Base-by-base conservation (phyloP, 164 flowering plant species). In the Chimonanthus salicifolius region DNA sequence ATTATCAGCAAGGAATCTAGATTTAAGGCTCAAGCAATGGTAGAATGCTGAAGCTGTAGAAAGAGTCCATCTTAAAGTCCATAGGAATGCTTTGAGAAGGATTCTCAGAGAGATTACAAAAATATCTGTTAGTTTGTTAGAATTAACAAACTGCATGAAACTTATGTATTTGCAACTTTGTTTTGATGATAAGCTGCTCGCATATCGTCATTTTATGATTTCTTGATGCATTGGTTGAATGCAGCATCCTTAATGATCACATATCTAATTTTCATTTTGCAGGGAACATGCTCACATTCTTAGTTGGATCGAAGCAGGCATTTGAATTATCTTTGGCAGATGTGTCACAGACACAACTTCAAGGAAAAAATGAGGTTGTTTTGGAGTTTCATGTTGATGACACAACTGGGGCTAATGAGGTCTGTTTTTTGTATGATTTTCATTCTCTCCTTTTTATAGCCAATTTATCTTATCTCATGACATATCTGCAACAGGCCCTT, bases 351-450 rank as follows among this genome's bases (percentile, higher is more conserved):
- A 87, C 98, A 71, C 95, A 92, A 71, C 83, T 92, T 78, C 99
- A 96, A 81, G 97, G 97, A 47, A 94, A 94, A 81, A 94, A 89
- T 84, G 99, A 96, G 76, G 97, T 96, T 64, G 78, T 85, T 64
- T 80, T 96, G 83, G 98, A 94, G 85, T 94, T 96, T 74, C 99
- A 96, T 82, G 89, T 92, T 54, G 98, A 96, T 87, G 98, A 96
- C 72, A 92, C 99, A 47, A 85, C 94, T 74, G 95, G 97, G 58
- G 98, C 97, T 50, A 96, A 91, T 84, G 99, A 96, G 98, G 99
- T 86, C 20, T 21, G 21, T 18, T 63, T 33, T 33, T 33, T 33
- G 33, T 33, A 33, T 54, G 11, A 16, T 16, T 54, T 16, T 54
- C 11, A 13, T 54, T 13, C 60, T 54, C n/a, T 16, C 3, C 33